These are phyloP conservation scores for Avicennia marina DNA, from an alignment of 257 asterid genomes.

Conservation along the genomic window DNA sequence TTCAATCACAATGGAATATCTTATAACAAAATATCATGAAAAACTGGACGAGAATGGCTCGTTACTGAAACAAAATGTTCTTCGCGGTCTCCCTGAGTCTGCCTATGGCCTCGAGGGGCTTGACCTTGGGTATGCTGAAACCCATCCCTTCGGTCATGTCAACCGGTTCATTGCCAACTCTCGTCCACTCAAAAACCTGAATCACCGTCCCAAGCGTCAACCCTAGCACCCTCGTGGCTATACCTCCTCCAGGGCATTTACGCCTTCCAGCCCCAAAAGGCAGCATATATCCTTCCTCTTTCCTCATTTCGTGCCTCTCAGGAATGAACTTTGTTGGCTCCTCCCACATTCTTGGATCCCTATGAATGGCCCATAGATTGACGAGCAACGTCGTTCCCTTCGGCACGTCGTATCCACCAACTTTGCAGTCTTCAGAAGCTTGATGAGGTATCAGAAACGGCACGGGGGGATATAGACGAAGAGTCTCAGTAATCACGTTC, in stretches of 20 bases:
- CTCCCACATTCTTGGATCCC: constrained; percentile 30
- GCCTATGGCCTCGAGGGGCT: constrained; percentile 30
- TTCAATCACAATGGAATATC: no score
- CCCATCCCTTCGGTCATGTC: constrained; percentile 29
- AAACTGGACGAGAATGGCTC: background rate
- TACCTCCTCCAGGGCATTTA: constrained; percentile 31
- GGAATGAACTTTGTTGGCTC: constrained; percentile 24
- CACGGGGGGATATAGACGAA: constrained; percentile 23
- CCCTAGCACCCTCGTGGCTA: constrained; percentile 27
- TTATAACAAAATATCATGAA: background rate
- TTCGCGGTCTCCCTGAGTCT: constrained; percentile 17
- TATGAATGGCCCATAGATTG: constrained; percentile 34
- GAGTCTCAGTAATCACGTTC: constrained; percentile 24
- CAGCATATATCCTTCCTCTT: no score
- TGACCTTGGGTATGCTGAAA: constrained; percentile 28
- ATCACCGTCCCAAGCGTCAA: constrained; percentile 28
- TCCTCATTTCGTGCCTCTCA: no score
- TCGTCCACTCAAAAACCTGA: constrained; percentile 27
- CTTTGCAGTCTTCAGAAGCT: constrained; percentile 16
- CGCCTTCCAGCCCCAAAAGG: no score
- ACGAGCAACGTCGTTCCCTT: constrained; percentile 28
- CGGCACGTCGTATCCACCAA: constrained; percentile 22
- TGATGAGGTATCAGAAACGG: constrained; percentile 26
- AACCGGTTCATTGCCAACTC: constrained; percentile 20
- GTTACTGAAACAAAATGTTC: background rate